Evolutionary conservation across 2,329 filamentous ascomycete species (phyloP).

Genomic region (Polytolypa hystricis): DNA sequence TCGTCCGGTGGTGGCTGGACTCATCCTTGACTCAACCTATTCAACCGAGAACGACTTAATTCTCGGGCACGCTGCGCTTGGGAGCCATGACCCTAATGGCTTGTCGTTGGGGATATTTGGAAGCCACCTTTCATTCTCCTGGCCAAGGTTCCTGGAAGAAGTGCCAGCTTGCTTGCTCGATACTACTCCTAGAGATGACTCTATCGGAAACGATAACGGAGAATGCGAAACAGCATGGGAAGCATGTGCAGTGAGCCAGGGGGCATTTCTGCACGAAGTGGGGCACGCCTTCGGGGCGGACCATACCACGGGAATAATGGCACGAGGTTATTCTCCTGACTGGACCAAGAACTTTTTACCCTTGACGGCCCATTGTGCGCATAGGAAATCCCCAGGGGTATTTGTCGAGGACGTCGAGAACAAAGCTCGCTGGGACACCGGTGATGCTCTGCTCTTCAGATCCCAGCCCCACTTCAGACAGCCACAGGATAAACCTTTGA

Average conservation of each 20-base stretch:
- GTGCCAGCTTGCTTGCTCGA: constrained; percentile 22
- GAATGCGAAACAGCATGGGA: constrained; percentile 36
- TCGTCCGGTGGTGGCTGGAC: constrained; percentile 13
- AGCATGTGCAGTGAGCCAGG: constrained; percentile 34
- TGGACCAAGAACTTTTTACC: constrained; percentile 36
- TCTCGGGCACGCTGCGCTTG: constrained; percentile 14
- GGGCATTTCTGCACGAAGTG: constrained; percentile 27
- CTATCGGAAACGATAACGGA: constrained; percentile 33
- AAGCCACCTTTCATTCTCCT: constrained; percentile 16
- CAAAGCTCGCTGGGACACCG: constrained; percentile 22
- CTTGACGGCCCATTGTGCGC: constrained; percentile 17
- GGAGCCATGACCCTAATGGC: constrained; percentile 12
- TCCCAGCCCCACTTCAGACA: constrained; percentile 15
- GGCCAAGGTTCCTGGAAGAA: constrained; percentile 17
- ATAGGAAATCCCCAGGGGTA: constrained; percentile 1
- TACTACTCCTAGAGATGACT: constrained; percentile 24
- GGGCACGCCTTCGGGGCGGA: constrained; percentile 27
- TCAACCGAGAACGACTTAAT: constrained; percentile 12
- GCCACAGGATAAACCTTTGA: constrained; percentile 16
- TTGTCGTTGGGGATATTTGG: constrained; percentile 16
- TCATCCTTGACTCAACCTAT: constrained; percentile 15
- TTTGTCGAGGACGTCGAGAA: constrained; percentile 9
- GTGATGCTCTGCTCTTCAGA: constrained; percentile 17
- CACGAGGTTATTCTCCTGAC: constrained; percentile 29
- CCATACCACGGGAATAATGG: constrained; percentile 25